Percentiles rank a stretch among this genome's conserved stretches.
Conservation (phyloP, 306 rosid genomes). For the Ormosia semicastrata region DNA sequence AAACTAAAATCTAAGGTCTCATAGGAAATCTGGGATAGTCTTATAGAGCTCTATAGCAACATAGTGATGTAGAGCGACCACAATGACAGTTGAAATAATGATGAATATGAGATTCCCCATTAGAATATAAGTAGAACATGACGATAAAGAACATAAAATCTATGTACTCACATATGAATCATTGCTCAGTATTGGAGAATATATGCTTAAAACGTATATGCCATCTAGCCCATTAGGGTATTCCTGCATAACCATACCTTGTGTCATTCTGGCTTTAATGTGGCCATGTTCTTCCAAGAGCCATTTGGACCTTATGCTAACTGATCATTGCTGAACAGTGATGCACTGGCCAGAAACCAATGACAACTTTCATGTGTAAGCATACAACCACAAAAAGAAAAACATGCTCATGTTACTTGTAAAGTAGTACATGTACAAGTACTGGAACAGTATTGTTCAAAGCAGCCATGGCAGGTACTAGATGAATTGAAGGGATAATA, state of each 20-base stretch:
- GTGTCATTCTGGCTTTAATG: conserved; percentile 20
- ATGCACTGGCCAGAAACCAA: conserved; percentile 25
- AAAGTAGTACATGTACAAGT: conserved; percentile 17
- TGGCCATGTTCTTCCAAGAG: conserved; percentile 26
- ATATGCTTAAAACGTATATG: not conserved
- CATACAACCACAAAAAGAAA: conserved; percentile 23
- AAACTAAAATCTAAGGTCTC: conserved; percentile 9
- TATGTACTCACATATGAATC: not conserved
- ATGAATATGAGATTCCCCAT: not conserved
- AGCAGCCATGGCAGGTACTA: conserved; percentile 23
- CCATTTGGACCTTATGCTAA: conserved; percentile 26
- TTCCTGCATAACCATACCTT: conserved; percentile 27
- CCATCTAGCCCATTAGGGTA: not conserved
- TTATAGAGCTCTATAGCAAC: not conserved
- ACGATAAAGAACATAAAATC: not conserved
- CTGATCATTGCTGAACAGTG: conserved; percentile 38
- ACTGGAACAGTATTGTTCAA: conserved; percentile 17
- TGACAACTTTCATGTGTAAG: conserved; percentile 23
- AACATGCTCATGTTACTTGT: conserved; percentile 18
- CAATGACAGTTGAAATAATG: not conserved
- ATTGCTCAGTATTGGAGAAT: conserved; percentile 4
- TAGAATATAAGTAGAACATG: not conserved
- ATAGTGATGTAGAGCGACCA: not conserved
- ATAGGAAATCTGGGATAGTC: not conserved
- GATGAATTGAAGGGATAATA: conserved; percentile 14